Conservation (phyloP, 2,329 filamentous ascomycete genomes). For the Colletotrichum shisoi region DNA sequence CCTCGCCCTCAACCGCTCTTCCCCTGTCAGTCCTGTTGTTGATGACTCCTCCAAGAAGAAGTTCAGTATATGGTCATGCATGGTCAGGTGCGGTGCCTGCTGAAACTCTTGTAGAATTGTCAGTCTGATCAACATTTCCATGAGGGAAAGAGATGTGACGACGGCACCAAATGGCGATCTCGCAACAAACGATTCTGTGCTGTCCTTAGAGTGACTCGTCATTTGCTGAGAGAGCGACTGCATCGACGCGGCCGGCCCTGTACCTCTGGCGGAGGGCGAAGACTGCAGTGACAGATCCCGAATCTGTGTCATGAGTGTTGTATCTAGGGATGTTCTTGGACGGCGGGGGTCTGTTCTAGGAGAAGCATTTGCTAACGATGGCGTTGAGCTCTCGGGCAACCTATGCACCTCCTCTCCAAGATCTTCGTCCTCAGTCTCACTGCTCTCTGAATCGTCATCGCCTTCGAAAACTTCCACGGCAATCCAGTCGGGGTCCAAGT, state of each 20-base stretch:
- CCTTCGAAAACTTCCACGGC: slow-evolving; percentile 85
- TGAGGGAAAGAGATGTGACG: slow-evolving; percentile 70
- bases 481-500: slow-evolving; percentile 89
- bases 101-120: slow-evolving; percentile 91
- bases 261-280: slow-evolving; percentile 26
- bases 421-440: slow-evolving; percentile 53
- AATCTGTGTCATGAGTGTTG: slow-evolving; percentile 53
- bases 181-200: slow-evolving; percentile 48
- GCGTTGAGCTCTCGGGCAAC: not conserved
- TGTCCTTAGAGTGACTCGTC: slow-evolving; percentile 32
- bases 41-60: slow-evolving; percentile 79
- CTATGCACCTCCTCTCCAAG: slow-evolving; percentile 43
- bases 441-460: slow-evolving; percentile 55
- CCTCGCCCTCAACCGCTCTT: slow-evolving; percentile 55
- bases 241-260: slow-evolving; percentile 15
- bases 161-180: slow-evolving; percentile 62
- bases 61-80: slow-evolving; percentile 85
- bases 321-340: slow-evolving; percentile 48
- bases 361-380: slow-evolving; percentile 16
- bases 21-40: slow-evolving; percentile 59
- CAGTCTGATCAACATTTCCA: slow-evolving; percentile 88
- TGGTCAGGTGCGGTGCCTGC: slow-evolving; percentile 86
- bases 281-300: slow-evolving; percentile 50
- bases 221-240: slow-evolving; percentile 20
- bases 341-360: slow-evolving; percentile 25